Percentiles rank a stretch among this genome's conserved stretches.
These are phyloP conservation scores for Lactifluus pinguis DNA, from an alignment of 768 basidiomycete species.

Conservation along the genomic window DNA sequence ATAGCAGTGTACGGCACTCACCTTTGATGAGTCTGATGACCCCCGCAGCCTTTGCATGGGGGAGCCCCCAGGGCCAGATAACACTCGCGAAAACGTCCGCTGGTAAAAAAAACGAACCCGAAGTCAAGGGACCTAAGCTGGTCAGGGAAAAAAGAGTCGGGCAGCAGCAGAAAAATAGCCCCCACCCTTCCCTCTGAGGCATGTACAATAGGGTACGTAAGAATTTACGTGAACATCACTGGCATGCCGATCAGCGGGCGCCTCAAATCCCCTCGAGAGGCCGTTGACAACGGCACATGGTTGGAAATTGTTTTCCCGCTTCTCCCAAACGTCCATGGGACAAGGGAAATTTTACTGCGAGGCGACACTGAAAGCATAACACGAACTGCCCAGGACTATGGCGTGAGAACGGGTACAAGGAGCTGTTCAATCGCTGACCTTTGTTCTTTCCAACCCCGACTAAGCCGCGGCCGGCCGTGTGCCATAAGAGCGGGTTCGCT, in stretches of 20 bases:
- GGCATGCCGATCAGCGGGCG: background rate
- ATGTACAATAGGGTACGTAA: background rate
- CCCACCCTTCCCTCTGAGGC: too few relatives aligned
- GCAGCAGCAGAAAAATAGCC: too few relatives aligned
- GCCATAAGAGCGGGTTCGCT: background rate
- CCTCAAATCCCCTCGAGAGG: background rate
- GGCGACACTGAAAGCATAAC: background rate
- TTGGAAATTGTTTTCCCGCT: background rate
- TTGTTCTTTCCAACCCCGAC: conserved; percentile 3
- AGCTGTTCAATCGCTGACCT: conserved; percentile 9
- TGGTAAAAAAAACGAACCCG: too few relatives aligned
- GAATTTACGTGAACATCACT: background rate
- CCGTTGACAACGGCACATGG: background rate
- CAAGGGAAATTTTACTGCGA: background rate
- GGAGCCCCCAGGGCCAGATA: too few relatives aligned
- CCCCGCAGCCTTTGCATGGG: too few relatives aligned
- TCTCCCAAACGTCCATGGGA: background rate
- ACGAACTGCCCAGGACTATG: background rate
- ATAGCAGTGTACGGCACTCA: too few relatives aligned
- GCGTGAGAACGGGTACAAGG: background rate
- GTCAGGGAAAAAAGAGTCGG: too few relatives aligned
- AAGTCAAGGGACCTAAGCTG: too few relatives aligned
- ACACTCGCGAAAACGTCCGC: too few relatives aligned
- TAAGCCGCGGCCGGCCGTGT: background rate
- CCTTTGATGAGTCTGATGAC: too few relatives aligned